A percentile compares a stretch with the other conserved stretches of the same genome.
phyloP scores from a whole-genome alignment of 768 basidiomycete species.

The Trametes punicea region DNA sequence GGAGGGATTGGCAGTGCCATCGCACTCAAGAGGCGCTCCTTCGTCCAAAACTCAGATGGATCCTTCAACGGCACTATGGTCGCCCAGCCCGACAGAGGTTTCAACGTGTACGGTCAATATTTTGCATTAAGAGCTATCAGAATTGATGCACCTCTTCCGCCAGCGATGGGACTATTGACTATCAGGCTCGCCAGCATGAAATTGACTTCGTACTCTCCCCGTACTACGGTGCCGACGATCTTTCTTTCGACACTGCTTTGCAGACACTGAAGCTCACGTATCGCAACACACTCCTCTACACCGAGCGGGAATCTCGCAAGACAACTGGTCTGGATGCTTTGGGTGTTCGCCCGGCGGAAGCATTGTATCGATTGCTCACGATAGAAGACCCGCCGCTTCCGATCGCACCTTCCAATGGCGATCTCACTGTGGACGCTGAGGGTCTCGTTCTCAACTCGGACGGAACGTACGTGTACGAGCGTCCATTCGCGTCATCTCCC shows the following conservation, averaged over 20 bases:
- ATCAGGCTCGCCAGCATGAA: slow-evolving; percentile 60
- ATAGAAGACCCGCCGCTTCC: slow-evolving; percentile 45
- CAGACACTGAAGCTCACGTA: slow-evolving; percentile 52
- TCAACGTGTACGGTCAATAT: slow-evolving; percentile 50
- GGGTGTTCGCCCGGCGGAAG: slow-evolving; percentile 41
- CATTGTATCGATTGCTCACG: slow-evolving; percentile 30
- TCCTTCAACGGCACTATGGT: slow-evolving; percentile 48
- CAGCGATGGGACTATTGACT: slow-evolving; percentile 55
- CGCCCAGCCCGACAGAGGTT: slow-evolving; percentile 60
- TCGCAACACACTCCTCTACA: slow-evolving; percentile 45
- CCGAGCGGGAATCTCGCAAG: slow-evolving; percentile 42
- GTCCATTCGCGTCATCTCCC: not conserved
- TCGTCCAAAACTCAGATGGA: slow-evolving; percentile 34
- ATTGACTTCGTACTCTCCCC: slow-evolving; percentile 57
- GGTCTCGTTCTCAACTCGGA: slow-evolving; percentile 56
- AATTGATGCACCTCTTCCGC: not conserved
- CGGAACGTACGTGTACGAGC: slow-evolving; percentile 43
- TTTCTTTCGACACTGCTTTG: slow-evolving; percentile 48
- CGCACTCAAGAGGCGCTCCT: slow-evolving; percentile 50
- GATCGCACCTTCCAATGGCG: slow-evolving; percentile 42
- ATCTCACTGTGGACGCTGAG: slow-evolving; percentile 54
- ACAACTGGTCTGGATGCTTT: slow-evolving; percentile 58
- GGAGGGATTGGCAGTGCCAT: slow-evolving; percentile 66
- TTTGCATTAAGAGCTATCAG: no score
- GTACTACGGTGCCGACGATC: slow-evolving; percentile 44